Percentiles rank a stretch among this genome's conserved stretches.
These are phyloP conservation scores for Rhizophora mangle DNA, from an alignment of 345 rosid species.

Conservation along the genomic window DNA sequence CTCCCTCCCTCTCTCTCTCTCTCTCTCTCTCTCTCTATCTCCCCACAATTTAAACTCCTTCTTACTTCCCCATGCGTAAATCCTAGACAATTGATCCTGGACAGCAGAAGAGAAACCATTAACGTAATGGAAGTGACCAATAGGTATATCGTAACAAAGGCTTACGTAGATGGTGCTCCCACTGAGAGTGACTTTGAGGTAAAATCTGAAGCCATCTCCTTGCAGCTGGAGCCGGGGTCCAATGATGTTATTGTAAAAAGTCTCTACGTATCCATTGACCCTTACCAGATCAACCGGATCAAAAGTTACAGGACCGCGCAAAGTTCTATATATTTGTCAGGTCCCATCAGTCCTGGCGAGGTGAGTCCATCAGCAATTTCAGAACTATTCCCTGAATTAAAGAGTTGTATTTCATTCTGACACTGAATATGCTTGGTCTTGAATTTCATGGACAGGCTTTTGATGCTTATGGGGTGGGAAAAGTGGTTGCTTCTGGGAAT, in stretches of 20 bases:
- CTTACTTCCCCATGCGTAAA: no score
- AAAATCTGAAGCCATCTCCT: slow-evolving; percentile 20
- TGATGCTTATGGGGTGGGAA: slow-evolving; percentile 51
- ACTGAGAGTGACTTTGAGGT: slow-evolving; percentile 42
- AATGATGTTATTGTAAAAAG: slow-evolving; percentile 38
- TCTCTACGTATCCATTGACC: slow-evolving; percentile 53
- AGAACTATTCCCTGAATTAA: background rate
- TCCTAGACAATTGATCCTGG: no score
- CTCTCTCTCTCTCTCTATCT: no score
- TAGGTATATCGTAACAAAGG: slow-evolving; percentile 36
- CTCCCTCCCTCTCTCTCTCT: no score
- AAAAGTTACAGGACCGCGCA: slow-evolving; percentile 47
- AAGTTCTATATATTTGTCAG: slow-evolving; percentile 1
- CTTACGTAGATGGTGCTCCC: slow-evolving; percentile 35
- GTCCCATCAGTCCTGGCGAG: slow-evolving; percentile 36
- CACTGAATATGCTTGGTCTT: no score
- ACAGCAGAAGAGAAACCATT: no score
- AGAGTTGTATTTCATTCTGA: background rate
- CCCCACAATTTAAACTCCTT: no score
- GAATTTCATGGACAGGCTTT: slow-evolving; percentile 32
- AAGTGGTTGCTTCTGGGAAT: slow-evolving; percentile 46
- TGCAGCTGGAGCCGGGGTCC: slow-evolving; percentile 29
- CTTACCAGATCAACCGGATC: slow-evolving; percentile 55
- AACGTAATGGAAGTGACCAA: slow-evolving; percentile 14
- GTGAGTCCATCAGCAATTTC: slow-evolving; percentile 10